These are phyloP conservation scores for Oryza nivara DNA, from an alignment of 176 grass and related monocot species.

Conservation along the genomic window DNA sequence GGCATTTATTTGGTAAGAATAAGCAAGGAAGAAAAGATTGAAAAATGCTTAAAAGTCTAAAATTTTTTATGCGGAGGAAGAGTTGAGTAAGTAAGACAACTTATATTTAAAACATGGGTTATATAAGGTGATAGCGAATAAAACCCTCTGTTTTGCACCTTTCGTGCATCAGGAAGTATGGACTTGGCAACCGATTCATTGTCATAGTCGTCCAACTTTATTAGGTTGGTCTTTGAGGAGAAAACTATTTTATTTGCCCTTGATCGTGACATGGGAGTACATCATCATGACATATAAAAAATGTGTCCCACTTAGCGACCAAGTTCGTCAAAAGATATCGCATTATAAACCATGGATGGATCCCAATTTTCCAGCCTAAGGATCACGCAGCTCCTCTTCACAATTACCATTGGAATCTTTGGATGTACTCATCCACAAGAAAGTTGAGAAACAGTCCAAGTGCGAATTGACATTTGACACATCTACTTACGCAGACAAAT, in stretches of 20 bases:
- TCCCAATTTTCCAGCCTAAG: neutral
- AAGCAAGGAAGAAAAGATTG: too few relatives aligned
- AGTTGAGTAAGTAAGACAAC: too few relatives aligned
- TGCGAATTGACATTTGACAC: neutral
- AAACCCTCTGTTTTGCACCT: too few relatives aligned
- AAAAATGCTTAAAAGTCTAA: too few relatives aligned
- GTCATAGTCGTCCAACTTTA: neutral
- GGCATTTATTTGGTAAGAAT: too few relatives aligned
- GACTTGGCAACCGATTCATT: neutral
- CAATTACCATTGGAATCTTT: slow-evolving; percentile 24
- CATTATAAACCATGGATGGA: slow-evolving; percentile 2
- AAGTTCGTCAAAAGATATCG: slow-evolving; percentile 31
- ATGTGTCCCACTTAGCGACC: slow-evolving; percentile 25
- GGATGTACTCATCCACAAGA: neutral
- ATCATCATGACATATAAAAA: slow-evolving; percentile 17
- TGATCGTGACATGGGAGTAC: slow-evolving; percentile 19
- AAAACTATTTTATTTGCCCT: slow-evolving; percentile 6
- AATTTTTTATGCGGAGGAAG: too few relatives aligned
- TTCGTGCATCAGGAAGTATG: neutral
- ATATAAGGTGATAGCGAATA: too few relatives aligned
- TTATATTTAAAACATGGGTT: too few relatives aligned
- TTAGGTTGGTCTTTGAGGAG: slow-evolving; percentile 2
- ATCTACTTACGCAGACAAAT: neutral
- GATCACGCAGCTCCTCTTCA: slow-evolving; percentile 21
- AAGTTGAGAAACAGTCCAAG: neutral